Percentiles rank a stretch among this genome's conserved stretches.
Evolutionary conservation across 148 eudicot genomes (phyloP).

Genomic region (Amaranthus cruentus): DNA sequence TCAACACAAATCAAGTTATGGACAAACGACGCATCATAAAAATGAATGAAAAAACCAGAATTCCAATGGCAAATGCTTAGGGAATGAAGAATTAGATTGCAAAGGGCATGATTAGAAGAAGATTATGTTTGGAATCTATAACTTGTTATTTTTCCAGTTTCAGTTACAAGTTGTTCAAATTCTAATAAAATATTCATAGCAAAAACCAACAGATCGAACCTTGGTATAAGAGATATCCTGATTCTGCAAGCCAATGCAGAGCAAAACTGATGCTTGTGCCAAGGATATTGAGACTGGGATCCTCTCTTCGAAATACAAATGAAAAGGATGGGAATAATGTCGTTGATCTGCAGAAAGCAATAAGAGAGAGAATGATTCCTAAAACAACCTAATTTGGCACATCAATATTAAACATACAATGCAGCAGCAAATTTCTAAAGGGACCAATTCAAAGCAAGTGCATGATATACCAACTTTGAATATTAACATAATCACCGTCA

Average conservation of each 20-base stretch:
- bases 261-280: slow-evolving; percentile 84
- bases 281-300: slow-evolving; percentile 70
- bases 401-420: not conserved
- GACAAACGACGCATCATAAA: no score
- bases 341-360: slow-evolving; percentile 45
- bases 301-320: slow-evolving; percentile 59
- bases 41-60: no score
- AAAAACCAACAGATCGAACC: slow-evolving; percentile 37
- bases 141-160: no score
- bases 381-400: not conserved
- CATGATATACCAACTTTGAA: not conserved
- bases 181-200: not conserved
- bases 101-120: no score
- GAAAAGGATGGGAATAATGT: slow-evolving; percentile 47
- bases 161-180: no score
- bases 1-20: no score
- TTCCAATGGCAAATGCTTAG: no score
- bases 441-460: not conserved
- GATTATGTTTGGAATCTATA: no score
- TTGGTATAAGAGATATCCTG: slow-evolving; percentile 55
- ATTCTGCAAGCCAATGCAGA: slow-evolving; percentile 80
- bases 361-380: not conserved
- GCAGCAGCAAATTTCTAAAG: not conserved
- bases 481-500: no score
- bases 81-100: no score